A percentile compares a stretch with the other conserved stretches of the same genome.
Conservation (phyloP, 1,139 yeast species). For the Arxiozyma bovina region DNA sequence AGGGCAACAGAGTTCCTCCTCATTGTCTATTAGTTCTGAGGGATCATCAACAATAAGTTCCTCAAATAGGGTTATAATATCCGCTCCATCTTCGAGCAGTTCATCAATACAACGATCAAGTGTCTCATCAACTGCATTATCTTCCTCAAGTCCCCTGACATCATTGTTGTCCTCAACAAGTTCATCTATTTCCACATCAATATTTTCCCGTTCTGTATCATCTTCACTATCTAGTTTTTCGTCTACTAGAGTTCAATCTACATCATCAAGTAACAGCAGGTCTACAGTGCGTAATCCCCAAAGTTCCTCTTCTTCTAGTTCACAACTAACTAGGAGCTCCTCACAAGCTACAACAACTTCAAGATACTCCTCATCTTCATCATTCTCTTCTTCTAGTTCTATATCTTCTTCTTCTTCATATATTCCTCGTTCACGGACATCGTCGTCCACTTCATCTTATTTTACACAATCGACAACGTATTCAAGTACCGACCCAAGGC, state of each 20-base stretch:
- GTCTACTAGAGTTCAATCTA: neutral
- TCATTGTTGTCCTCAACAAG: neutral
- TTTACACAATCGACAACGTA: slow-evolving; percentile 9
- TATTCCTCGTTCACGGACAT: neutral
- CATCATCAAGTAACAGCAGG: neutral
- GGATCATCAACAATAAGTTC: neutral
- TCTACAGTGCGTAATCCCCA: neutral
- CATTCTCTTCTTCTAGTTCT: slow-evolving; percentile 26
- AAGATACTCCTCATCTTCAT: slow-evolving; percentile 8
- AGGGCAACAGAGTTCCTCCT: neutral
- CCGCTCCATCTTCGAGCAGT: neutral
- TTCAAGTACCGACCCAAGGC: slow-evolving; percentile 7
- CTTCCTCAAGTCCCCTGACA: neutral
- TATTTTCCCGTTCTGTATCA: neutral
- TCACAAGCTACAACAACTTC: slow-evolving; percentile 15
- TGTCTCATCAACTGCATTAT: neutral
- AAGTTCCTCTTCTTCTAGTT: neutral
- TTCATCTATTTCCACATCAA: neutral
- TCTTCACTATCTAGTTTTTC: neutral
- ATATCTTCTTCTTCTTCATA: slow-evolving; percentile 21
- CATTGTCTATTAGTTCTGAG: neutral
- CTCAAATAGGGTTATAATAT: neutral
- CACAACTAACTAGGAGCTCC: neutral
- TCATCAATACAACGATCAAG: neutral
- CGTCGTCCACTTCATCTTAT: slow-evolving; percentile 16